Base-by-base conservation (phyloP, 148 eudicot genomes). In the Chenopodium album region DNA sequence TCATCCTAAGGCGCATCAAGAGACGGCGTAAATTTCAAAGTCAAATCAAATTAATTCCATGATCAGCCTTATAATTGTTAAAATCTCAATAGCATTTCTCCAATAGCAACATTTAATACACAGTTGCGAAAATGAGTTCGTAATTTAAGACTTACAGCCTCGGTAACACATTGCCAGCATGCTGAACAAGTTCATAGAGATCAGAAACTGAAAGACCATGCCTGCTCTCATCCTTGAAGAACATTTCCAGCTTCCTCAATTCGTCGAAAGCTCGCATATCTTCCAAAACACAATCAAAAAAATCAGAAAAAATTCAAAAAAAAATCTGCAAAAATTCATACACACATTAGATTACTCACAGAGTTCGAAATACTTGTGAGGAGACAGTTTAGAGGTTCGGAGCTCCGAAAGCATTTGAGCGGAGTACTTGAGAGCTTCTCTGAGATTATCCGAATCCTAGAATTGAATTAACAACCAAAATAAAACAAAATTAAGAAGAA, bases 191-290 rank as follows among this genome's bases (percentile, higher is more conserved):
- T 74, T 96, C 99, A 78, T 96, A 94, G 6, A 96, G 90, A 79
- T 94, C 98, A 78, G 87, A 84, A 29, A 96, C 89, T 1, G 94
- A 80, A 84, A 97, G 91, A 41, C 99, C 99, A 68, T 94, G 99
- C 69, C 93, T 90, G 46, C 86, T 91, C 86, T 92, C 97, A 10
- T 96, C 98, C 84, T 85, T 91, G 70, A 96, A 96, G 89, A 94
- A 96, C 88, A 94, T 85, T 73, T 96, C 99, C 77, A 96, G 85
- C 86, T 84, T 92, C 79, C 93, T 88, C 88, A 96, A 83, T 71
- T 96, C 99, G 85, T 96, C 99, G 85, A 96, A 96, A 8, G 93
- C 99, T 67, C 98, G 91, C 99, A 96, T 96, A 83, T 96, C 99
- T 96, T 78, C 54, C 79, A 75, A 83, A 85, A 71, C 56, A 78